Conservation (phyloP, 495 filamentous ascomycete genomes). For the Penicillium steckii region DNA sequence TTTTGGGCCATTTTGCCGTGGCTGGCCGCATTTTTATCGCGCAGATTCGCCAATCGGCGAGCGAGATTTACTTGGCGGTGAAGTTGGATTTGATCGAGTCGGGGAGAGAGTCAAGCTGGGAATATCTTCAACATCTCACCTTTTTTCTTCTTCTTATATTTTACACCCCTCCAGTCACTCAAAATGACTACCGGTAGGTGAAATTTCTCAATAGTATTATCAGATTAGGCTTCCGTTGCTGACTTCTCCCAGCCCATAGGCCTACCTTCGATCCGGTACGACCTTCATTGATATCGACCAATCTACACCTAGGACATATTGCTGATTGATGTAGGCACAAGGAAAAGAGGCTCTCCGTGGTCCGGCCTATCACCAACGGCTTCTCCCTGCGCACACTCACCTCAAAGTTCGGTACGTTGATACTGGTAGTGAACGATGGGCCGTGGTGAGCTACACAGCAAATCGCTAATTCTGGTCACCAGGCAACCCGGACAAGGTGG, state of each 20-base stretch:
- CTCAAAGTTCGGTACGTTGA: constrained; percentile 74
- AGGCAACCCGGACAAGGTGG: constrained; percentile 88
- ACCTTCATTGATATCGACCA: constrained; percentile 6
- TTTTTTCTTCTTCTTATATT: neutral
- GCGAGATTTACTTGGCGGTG: constrained; percentile 4
- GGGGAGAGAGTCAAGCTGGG: neutral
- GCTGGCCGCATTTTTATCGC: constrained; percentile 24
- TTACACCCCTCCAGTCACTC: neutral
- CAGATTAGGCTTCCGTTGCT: constrained; percentile 14
- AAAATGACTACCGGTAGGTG: constrained; percentile 67
- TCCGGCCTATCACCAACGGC: constrained; percentile 93
- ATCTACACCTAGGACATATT: neutral
- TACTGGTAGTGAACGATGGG: too few relatives aligned
- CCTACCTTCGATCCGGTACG: constrained; percentile 91
- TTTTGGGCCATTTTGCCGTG: constrained; percentile 27
- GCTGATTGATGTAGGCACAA: constrained; percentile 57
- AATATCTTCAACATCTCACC: neutral
- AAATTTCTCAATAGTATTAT: neutral
- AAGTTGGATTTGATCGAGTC: neutral
- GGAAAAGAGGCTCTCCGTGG: constrained; percentile 95
- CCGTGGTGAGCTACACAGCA: too few relatives aligned
- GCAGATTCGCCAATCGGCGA: constrained; percentile 4
- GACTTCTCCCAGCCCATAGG: constrained; percentile 58
- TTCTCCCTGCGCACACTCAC: constrained; percentile 87
- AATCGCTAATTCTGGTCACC: constrained; percentile 15